Conservation (phyloP, 768 basidiomycete species). For the Fomitopsis pulvina region DNA sequence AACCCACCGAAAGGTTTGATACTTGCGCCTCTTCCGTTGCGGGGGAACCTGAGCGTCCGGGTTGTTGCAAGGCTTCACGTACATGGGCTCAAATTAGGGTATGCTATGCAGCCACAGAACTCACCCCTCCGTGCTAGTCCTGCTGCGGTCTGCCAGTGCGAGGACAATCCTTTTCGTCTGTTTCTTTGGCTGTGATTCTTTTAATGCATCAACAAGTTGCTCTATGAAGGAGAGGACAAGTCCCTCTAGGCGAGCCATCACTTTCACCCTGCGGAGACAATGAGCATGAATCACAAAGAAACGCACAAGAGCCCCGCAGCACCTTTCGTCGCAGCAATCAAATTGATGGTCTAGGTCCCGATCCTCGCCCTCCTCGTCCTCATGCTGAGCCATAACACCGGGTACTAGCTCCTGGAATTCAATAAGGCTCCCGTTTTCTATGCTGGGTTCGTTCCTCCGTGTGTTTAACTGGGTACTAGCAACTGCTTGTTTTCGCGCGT, state of each 20-base stretch:
- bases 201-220: constrained; percentile 14
- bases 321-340: background rate
- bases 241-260: constrained; percentile 12
- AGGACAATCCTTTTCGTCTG: constrained; percentile 26
- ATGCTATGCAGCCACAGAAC: constrained; percentile 1
- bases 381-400: too few species aligned
- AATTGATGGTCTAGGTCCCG: too few species aligned
- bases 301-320: too few species aligned
- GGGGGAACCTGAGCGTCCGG: constrained; percentile 32
- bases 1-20: constrained; percentile 34
- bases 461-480: too few species aligned
- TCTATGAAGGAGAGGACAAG: constrained; percentile 16
- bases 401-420: too few species aligned
- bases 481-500: too few species aligned
- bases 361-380: too few species aligned
- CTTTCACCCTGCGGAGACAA: constrained; percentile 10
- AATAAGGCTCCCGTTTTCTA: too few species aligned
- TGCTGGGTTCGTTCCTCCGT: too few species aligned
- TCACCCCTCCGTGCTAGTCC: constrained; percentile 25
- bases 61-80: constrained; percentile 14
- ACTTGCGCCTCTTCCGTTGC: constrained; percentile 28
- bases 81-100: background rate
- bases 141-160: constrained; percentile 30
- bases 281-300: too few species aligned
- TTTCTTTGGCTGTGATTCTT: constrained; percentile 1